phyloP scores from a whole-genome alignment of 768 basidiomycete genomes.

The Paxillus rubicundulus region DNA sequence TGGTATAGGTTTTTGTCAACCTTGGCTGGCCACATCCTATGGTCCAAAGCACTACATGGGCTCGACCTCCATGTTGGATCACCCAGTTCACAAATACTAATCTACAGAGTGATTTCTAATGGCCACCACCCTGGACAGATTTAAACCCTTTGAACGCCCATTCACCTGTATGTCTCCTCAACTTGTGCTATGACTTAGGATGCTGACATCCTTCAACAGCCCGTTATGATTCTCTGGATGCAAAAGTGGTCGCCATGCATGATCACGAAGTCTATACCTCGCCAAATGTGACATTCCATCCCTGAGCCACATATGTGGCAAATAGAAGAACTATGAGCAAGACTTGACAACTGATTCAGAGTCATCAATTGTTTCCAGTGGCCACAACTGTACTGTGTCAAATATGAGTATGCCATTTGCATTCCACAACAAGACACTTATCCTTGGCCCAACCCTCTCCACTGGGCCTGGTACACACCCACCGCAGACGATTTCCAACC shows the following conservation, averaged over 20 bases:
- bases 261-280: not conserved
- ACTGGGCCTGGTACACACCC: conserved; percentile 5
- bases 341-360: not conserved
- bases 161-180: not conserved
- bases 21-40: too few relatives aligned
- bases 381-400: not conserved
- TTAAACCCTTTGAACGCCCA: not conserved
- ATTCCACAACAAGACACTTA: conserved; percentile 1
- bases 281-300: conserved; percentile 4
- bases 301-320: conserved; percentile 2
- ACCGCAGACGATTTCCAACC: not conserved
- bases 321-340: not conserved
- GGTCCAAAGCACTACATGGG: too few relatives aligned
- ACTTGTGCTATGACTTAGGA: not conserved
- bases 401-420: conserved; percentile 1
- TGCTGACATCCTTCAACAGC: not conserved
- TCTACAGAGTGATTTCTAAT: not conserved
- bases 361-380: not conserved
- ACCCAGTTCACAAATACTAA: too few relatives aligned
- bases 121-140: not conserved
- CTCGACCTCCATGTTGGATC: too few relatives aligned
- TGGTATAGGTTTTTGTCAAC: too few relatives aligned
- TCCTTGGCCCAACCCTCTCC: not conserved
- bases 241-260: not conserved
- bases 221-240: not conserved